Evolutionary conservation across 768 basidiomycete species (phyloP).

Genomic region (Pleurotus tuoliensis): DNA sequence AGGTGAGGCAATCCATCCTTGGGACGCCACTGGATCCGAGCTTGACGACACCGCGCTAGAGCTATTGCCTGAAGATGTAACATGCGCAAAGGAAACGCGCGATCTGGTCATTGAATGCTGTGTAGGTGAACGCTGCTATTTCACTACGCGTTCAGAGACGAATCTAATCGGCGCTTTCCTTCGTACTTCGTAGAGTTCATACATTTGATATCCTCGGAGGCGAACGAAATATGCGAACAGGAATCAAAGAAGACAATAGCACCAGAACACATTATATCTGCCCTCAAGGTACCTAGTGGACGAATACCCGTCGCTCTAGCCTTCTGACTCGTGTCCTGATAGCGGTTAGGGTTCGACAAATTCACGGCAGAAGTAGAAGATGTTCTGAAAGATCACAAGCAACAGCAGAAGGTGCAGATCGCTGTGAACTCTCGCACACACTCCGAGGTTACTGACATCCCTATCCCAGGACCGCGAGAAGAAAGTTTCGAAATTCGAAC

Average conservation of each 20-base stretch:
- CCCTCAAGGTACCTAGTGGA: slow-evolving; percentile 65
- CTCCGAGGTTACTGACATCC: slow-evolving; percentile 7
- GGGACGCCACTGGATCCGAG: slow-evolving; percentile 2
- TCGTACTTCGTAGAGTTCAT: slow-evolving; percentile 77
- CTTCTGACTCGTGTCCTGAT: slow-evolving; percentile 9
- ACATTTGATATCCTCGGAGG: slow-evolving; percentile 93
- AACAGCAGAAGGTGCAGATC: slow-evolving; percentile 78
- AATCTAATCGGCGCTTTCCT: slow-evolving; percentile 6
- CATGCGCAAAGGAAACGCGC: slow-evolving; percentile 93
- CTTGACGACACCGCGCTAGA: slow-evolving; percentile 46
- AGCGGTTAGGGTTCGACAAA: slow-evolving; percentile 91
- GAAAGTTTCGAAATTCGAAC: slow-evolving; percentile 86
- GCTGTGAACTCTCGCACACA: background rate
- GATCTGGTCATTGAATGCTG: slow-evolving; percentile 98
- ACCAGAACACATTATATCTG: slow-evolving; percentile 92
- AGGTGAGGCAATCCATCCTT: slow-evolving; percentile 43
- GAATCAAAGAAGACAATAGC: slow-evolving; percentile 99
- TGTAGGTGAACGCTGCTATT: slow-evolving; percentile 76
- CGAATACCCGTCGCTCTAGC: background rate
- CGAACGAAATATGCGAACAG: slow-evolving; percentile 97
- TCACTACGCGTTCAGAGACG: background rate
- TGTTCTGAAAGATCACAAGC: slow-evolving; percentile 94
- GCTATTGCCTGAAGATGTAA: slow-evolving; percentile 80
- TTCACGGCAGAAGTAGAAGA: slow-evolving; percentile 90
- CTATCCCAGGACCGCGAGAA: slow-evolving; percentile 75